Conservation (phyloP, 805 yeast genomes). For the Metschnikowia shivogae region DNA sequence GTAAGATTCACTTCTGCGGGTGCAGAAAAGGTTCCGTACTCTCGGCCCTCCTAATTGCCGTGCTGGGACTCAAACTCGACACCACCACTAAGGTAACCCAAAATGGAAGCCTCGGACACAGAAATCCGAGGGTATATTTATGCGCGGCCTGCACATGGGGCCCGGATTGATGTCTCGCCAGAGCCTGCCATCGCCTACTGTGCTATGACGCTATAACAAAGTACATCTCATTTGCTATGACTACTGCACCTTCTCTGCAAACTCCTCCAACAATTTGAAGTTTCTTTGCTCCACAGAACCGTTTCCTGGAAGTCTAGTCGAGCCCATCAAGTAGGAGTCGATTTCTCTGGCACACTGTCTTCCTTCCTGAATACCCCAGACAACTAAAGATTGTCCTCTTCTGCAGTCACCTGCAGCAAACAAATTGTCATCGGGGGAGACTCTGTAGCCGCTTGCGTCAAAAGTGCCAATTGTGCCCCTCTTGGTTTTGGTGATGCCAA, state of each 20-base stretch:
- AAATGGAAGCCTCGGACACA: slow-evolving; percentile 4
- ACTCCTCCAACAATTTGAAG: slow-evolving; percentile 69
- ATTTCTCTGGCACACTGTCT: slow-evolving; percentile 97
- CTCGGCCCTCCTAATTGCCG: too few relatives aligned
- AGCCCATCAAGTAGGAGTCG: slow-evolving; percentile 73
- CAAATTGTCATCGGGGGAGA: slow-evolving; percentile 56
- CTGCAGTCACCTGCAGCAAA: slow-evolving; percentile 99
- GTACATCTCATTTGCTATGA: slow-evolving; percentile 10
- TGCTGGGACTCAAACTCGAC: not conserved
- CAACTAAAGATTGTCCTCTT: slow-evolving; percentile 96
- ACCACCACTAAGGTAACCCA: slow-evolving; percentile 7
- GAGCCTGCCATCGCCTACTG: too few relatives aligned
- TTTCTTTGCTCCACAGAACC: slow-evolving; percentile 89
- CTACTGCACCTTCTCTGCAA: slow-evolving; percentile 50
- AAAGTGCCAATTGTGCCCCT: slow-evolving; percentile 80
- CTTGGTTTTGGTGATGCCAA: slow-evolving; percentile 63
- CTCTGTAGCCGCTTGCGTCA: slow-evolving; percentile 62
- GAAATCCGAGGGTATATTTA: slow-evolving; percentile 6
- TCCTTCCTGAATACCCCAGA: slow-evolving; percentile 99
- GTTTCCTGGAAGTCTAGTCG: slow-evolving; percentile 83
- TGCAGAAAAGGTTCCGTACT: too few relatives aligned
- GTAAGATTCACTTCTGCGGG: not conserved
- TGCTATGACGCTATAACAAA: not conserved
- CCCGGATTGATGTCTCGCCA: not conserved
- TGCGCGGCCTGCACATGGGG: not conserved